These are phyloP conservation scores for Scheffersomyces segobiensis DNA, from an alignment of 1,139 yeast species.

Conservation along the genomic window DNA sequence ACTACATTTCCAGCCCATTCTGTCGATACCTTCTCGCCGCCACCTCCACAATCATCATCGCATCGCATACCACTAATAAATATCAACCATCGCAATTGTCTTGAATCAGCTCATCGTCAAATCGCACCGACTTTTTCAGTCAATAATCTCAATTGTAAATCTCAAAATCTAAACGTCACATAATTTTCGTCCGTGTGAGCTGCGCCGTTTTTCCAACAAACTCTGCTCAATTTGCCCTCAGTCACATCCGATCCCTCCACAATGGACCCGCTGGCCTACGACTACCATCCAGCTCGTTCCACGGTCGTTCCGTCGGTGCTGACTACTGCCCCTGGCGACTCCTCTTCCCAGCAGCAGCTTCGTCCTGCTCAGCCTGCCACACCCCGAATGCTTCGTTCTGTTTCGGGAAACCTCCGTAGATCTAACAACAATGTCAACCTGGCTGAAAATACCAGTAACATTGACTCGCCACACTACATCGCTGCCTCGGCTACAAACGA, in stretches of 20 bases:
- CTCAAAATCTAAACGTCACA: background rate
- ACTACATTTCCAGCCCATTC: background rate
- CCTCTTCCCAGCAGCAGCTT: background rate
- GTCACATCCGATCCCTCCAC: background rate
- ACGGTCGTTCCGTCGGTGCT: background rate
- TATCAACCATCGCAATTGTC: background rate
- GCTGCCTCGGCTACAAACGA: constrained; percentile 8
- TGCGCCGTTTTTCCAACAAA: background rate
- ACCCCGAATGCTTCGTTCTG: constrained; percentile 73
- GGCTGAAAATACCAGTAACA: constrained; percentile 1
- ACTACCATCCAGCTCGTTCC: background rate
- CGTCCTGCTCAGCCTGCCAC: constrained; percentile 58
- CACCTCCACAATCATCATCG: background rate
- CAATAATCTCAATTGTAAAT: background rate
- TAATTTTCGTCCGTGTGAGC: background rate
- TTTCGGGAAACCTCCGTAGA: constrained; percentile 37
- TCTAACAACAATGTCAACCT: constrained; percentile 18
- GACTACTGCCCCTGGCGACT: background rate
- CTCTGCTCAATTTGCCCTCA: background rate
- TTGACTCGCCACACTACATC: constrained; percentile 19
- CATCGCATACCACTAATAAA: no score
- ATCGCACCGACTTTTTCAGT: background rate
- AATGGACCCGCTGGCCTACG: background rate
- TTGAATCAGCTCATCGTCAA: background rate
- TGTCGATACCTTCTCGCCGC: background rate